Evolutionary conservation across 2,329 filamentous ascomycete genomes (phyloP).

Genomic region (Clonostachys rhizophaga): DNA sequence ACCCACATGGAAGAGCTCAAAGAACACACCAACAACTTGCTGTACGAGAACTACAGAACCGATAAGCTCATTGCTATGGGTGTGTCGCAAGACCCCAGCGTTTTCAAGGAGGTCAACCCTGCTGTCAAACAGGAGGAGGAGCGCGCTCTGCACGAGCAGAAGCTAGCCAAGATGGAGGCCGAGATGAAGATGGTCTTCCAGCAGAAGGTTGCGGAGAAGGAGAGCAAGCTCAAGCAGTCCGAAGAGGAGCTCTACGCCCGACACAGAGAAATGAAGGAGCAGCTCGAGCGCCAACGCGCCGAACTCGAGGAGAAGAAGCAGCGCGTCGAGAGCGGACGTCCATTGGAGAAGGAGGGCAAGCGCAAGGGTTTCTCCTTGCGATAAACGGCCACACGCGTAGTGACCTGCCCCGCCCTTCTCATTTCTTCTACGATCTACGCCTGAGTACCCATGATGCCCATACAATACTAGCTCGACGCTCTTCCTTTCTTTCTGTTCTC

Average conservation of each 20-base stretch:
- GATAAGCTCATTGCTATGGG: constrained; percentile 99
- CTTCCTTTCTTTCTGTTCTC: constrained; percentile 44
- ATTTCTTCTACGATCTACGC: constrained; percentile 43
- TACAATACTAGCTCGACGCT: constrained; percentile 54
- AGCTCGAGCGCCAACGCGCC: constrained; percentile 88
- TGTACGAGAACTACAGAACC: constrained; percentile 99
- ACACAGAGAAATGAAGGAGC: constrained; percentile 99
- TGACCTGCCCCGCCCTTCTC: constrained; percentile 6
- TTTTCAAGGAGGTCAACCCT: constrained; percentile 99
- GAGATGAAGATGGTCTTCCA: constrained; percentile 99
- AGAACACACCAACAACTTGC: constrained; percentile 98
- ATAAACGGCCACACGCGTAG: constrained; percentile 43
- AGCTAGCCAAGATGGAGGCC: constrained; percentile 99
- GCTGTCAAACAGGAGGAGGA: constrained; percentile 99
- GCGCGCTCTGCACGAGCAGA: constrained; percentile 96
- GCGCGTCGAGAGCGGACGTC: constrained; percentile 89
- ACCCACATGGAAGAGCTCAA: constrained; percentile 99
- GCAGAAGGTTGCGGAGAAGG: constrained; percentile 98
- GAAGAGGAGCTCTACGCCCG: constrained; percentile 98
- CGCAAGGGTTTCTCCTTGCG: constrained; percentile 99
- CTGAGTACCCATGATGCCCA: constrained; percentile 53
- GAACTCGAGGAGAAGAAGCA: constrained; percentile 99
- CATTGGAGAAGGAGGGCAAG: constrained; percentile 96
- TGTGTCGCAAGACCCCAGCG: constrained; percentile 95
- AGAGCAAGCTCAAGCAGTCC: constrained; percentile 99